Conservation (phyloP, 257 asterid genomes). For the Salvia hispanica region DNA sequence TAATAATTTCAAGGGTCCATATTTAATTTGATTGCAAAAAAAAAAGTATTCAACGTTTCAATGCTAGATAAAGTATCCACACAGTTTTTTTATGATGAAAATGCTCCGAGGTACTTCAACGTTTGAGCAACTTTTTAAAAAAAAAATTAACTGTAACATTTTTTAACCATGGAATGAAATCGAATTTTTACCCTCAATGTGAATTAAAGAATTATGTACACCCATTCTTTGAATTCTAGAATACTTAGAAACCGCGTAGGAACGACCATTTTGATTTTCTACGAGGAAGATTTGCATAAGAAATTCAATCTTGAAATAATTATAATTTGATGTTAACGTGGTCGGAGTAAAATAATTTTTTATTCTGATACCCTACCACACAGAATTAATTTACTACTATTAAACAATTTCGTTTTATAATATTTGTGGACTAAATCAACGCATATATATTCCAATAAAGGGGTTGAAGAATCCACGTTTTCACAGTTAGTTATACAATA, state of each 20-base stretch:
- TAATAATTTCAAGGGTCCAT: no score
- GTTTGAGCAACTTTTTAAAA: no score
- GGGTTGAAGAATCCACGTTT: conserved; percentile 27
- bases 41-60: no score
- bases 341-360: neutral
- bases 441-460: conserved; percentile 29
- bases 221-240: neutral
- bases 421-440: conserved; percentile 25
- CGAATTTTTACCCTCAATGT: neutral
- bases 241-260: neutral
- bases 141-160: no score
- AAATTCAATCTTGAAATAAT: neutral
- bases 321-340: conserved; percentile 5
- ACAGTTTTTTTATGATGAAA: no score
- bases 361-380: neutral
- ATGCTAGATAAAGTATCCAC: no score
- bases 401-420: neutral
- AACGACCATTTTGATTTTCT: neutral
- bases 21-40: no score
- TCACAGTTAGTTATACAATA: conserved; percentile 33
- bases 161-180: no score
- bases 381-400: neutral
- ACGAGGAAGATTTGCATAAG: neutral
- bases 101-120: no score
- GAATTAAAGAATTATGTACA: neutral